These are phyloP conservation scores for Neospora caninum DNA, from an alignment of 169 alveolate genomes.

Conservation along the genomic window DNA sequence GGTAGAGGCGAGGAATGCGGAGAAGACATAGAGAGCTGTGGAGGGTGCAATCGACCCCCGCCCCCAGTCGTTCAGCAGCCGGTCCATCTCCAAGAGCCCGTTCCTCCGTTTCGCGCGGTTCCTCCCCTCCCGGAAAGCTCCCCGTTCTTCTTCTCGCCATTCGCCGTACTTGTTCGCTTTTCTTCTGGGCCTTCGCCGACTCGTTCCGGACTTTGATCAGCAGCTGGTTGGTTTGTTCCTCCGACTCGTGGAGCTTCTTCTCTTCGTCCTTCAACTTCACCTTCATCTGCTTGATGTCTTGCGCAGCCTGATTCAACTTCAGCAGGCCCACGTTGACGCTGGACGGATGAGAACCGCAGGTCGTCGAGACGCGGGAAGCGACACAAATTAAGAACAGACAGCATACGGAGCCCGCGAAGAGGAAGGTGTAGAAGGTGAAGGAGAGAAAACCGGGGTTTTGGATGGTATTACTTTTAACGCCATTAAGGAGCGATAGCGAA, in stretches of 20 bases:
- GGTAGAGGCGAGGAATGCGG: no score
- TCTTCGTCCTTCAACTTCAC: slow-evolving; percentile 92
- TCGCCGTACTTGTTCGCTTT: slow-evolving; percentile 89
- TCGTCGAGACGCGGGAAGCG: slow-evolving; percentile 34
- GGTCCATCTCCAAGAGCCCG: no score
- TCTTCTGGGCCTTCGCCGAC: slow-evolving; percentile 92
- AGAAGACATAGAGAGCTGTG: no score
- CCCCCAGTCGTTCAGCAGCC: no score
- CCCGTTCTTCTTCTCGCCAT: no score
- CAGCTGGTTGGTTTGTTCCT: slow-evolving; percentile 89
- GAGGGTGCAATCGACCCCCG: no score
- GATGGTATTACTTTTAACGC: neutral
- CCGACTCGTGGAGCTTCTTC: slow-evolving; percentile 91
- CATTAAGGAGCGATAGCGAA: no score
- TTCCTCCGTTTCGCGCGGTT: no score
- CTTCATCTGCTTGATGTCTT: slow-evolving; percentile 92
- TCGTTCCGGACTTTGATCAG: slow-evolving; percentile 92
- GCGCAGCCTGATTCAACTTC: slow-evolving; percentile 94
- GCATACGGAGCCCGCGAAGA: neutral
- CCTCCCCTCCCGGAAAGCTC: no score
- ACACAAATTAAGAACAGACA: no score
- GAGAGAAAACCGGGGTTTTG: neutral
- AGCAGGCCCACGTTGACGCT: slow-evolving; percentile 93
- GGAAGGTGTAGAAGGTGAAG: neutral
- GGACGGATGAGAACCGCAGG: neutral